A percentile compares a stretch with the other conserved stretches of the same genome.
These are phyloP conservation scores for Flaveria ramosissima DNA, from an alignment of 129 eudicot genomes.

Conservation along the genomic window DNA sequence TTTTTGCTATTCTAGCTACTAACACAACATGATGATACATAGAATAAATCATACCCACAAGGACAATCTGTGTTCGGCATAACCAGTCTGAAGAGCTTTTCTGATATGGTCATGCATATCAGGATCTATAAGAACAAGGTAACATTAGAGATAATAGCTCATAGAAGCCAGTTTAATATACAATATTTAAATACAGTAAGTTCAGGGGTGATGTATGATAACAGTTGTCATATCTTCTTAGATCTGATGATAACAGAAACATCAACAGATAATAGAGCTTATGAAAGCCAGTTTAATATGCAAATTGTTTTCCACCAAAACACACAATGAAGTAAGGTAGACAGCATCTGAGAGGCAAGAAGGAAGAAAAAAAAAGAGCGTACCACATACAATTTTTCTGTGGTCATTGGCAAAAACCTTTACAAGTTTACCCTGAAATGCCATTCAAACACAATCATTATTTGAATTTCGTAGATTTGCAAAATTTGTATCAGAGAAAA, in stretches of 20 bases:
- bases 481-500: conserved; percentile 3
- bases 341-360: conserved; percentile 15
- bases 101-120: conserved; percentile 66
- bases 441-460: conserved; percentile 21
- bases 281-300: not conserved
- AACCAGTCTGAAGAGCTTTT: conserved; percentile 57
- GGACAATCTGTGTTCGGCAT: conserved; percentile 62
- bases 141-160: not conserved
- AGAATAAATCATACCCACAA: conserved; percentile 49
- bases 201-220: conserved; percentile 2
- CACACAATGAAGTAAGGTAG: not conserved
- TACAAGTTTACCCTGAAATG: conserved; percentile 84
- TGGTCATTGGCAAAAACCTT: conserved; percentile 89
- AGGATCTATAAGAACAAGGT: conserved; percentile 56
- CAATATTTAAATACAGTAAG: conserved; percentile 1
- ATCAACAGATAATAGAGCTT: not conserved
- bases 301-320: not conserved
- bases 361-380: conserved; percentile 18
- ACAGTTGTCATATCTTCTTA: not conserved
- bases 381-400: conserved; percentile 85
- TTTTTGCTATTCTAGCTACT: not conserved
- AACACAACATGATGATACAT: not conserved
- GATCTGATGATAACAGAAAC: too few species aligned
- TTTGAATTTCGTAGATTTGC: not conserved
- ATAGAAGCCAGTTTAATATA: not conserved